Evolutionary conservation across 2,329 filamentous ascomycete genomes (phyloP).

Genomic region (Sarocladium strictum): DNA sequence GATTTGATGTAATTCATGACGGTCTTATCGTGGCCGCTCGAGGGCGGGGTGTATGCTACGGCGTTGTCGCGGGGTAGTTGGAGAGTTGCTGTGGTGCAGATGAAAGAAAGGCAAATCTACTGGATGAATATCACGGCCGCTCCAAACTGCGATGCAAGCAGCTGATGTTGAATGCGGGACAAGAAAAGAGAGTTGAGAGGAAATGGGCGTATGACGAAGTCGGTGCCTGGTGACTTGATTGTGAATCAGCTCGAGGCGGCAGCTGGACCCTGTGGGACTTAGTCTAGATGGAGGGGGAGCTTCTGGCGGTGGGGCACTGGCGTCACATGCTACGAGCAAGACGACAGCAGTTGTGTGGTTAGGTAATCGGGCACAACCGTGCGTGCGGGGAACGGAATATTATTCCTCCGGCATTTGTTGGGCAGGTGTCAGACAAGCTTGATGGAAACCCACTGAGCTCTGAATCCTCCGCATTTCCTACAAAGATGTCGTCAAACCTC

Average conservation of each 20-base stretch:
- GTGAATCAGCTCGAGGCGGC: slow-evolving; percentile 1
- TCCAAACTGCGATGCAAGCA: not conserved
- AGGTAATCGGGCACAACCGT: not conserved
- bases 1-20: slow-evolving; percentile 88
- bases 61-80: not conserved
- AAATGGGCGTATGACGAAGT: not conserved
- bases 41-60: not conserved
- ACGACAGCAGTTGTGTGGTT: not conserved
- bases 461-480: no score
- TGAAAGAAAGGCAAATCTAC: no score
- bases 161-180: not conserved
- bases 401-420: no score
- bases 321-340: not conserved
- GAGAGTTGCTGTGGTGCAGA: not conserved
- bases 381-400: not conserved
- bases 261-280: not conserved
- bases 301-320: not conserved
- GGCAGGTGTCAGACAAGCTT: no score
- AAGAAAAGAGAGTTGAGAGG: no score
- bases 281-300: not conserved
- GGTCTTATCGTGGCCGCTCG: slow-evolving; percentile 4
- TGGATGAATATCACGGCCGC: not conserved
- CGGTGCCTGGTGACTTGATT: slow-evolving; percentile 6
- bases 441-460: no score
- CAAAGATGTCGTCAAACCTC: no score